phyloP scores from a whole-genome alignment of 2,329 filamentous ascomycete genomes.

The Didymella exigua region DNA sequence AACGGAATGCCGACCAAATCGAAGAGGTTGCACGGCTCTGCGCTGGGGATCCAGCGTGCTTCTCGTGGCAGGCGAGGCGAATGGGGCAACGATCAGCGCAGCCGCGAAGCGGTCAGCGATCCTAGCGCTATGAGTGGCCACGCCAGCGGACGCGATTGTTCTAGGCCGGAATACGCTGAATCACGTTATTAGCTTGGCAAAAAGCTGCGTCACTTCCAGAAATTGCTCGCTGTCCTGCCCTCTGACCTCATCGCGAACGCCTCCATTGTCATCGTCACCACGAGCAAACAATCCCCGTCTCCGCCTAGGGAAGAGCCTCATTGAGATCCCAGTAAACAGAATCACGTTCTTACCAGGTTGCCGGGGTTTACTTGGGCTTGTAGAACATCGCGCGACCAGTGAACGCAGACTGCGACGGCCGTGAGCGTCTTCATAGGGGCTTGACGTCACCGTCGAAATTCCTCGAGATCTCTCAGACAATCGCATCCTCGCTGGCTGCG shows the following conservation, averaged over 20 bases:
- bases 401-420: conserved; percentile 20
- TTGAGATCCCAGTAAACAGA: conserved; percentile 24
- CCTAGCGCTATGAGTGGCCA: conserved; percentile 7
- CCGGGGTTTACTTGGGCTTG: conserved; percentile 11
- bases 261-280: conserved; percentile 42
- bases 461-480: conserved; percentile 24
- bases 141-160: not conserved
- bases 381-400: conserved; percentile 19
- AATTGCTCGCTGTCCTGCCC: conserved; percentile 42
- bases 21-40: conserved; percentile 11
- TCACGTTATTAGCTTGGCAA: conserved; percentile 40
- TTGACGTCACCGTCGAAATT: conserved; percentile 40
- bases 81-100: conserved; percentile 29
- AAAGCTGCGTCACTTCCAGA: conserved; percentile 39
- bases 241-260: conserved; percentile 47
- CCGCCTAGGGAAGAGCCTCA: conserved; percentile 37
- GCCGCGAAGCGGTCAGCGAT: conserved; percentile 14
- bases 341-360: conserved; percentile 14
- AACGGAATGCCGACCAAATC: conserved; percentile 16
- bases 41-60: conserved; percentile 11
- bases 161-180: conserved; percentile 25
- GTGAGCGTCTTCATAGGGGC: conserved; percentile 30
- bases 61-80: conserved; percentile 29
- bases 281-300: conserved; percentile 35
- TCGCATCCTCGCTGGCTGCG: conserved; percentile 25